A percentile compares a stretch with the other conserved stretches of the same genome.
These are phyloP conservation scores for Trametes meyenii DNA, from an alignment of 768 basidiomycete species.

Conservation along the genomic window DNA sequence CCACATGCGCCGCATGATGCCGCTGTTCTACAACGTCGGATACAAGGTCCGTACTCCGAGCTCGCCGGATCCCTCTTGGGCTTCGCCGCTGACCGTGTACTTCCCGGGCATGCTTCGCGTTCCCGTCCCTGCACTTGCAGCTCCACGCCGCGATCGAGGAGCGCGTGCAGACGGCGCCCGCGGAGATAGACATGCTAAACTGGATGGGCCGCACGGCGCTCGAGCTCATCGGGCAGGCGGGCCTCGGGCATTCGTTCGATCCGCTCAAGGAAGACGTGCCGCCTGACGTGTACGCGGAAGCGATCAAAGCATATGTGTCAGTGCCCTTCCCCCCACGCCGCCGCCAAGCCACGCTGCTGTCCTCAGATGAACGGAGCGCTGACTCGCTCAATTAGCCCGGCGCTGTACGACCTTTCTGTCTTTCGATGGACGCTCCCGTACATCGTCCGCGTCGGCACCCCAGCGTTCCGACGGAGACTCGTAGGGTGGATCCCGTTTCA, in stretches of 20 bases:
- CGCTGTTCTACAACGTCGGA: constrained; percentile 29
- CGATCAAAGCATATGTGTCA: constrained; percentile 31
- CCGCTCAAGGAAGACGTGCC: constrained; percentile 24
- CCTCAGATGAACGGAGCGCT: constrained; percentile 5
- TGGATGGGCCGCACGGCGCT: constrained; percentile 33
- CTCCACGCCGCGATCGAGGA: constrained; percentile 23
- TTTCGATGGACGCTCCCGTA: constrained; percentile 53
- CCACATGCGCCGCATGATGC: constrained; percentile 31
- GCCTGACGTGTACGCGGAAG: constrained; percentile 29
- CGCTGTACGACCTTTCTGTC: constrained; percentile 46
- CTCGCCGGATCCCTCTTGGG: neutral
- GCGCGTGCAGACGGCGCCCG: constrained; percentile 15
- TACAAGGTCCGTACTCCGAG: constrained; percentile 25
- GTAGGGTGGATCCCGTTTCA: constrained; percentile 45
- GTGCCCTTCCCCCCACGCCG: constrained; percentile 7
- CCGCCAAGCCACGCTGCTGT: neutral
- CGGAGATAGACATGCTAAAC: constrained; percentile 30
- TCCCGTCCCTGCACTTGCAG: constrained; percentile 8
- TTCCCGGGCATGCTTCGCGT: neutral
- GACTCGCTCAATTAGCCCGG: constrained; percentile 40
- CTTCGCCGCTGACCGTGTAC: constrained; percentile 10
- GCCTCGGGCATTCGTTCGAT: constrained; percentile 33
- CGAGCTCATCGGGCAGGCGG: constrained; percentile 32
- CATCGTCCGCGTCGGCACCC: constrained; percentile 43
- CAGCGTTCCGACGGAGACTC: constrained; percentile 45